phyloP scores from a whole-genome alignment of 768 basidiomycete genomes.

The Leccinum olivaceopallidum region DNA sequence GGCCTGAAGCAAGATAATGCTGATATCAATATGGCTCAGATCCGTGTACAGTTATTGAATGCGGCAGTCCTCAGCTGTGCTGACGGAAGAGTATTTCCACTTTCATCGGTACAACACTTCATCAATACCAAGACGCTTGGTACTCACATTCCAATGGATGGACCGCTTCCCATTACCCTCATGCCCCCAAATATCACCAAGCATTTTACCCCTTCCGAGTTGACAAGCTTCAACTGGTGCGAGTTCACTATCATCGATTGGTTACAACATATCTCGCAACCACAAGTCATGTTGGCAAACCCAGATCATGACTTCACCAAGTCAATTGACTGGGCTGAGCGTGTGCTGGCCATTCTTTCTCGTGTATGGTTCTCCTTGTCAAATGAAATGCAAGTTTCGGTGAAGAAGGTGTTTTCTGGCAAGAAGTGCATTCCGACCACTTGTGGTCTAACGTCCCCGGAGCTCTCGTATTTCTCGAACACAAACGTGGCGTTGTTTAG shows the following conservation, averaged over 20 bases:
- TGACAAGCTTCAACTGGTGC: constrained; percentile 72
- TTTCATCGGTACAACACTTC: constrained; percentile 71
- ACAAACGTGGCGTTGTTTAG: constrained; percentile 74
- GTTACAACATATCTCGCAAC: constrained; percentile 62
- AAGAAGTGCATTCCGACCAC: constrained; percentile 52
- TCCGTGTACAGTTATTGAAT: constrained; percentile 64
- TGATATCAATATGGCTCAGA: constrained; percentile 40
- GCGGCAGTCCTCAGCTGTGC: constrained; percentile 59
- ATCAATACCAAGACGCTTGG: constrained; percentile 61
- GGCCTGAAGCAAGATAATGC: constrained; percentile 38
- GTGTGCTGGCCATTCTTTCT: constrained; percentile 63
- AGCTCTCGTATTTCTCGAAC: constrained; percentile 79
- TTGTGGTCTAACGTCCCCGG: constrained; percentile 61
- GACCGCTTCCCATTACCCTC: constrained; percentile 14
- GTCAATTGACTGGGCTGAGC: constrained; percentile 79
- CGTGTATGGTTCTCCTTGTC: constrained; percentile 72
- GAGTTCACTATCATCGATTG: constrained; percentile 79
- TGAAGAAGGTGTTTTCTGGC: constrained; percentile 42
- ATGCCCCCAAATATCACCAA: constrained; percentile 32
- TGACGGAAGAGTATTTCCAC: constrained; percentile 60
- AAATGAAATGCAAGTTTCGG: constrained; percentile 42
- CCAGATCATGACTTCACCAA: constrained; percentile 60
- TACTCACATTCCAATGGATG: constrained; percentile 43
- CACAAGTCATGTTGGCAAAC: constrained; percentile 41
- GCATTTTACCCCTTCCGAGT: constrained; percentile 49